These are phyloP conservation scores for Zanthoxylum bungeanum DNA, from an alignment of 345 rosid genomes.

Conservation along the genomic window DNA sequence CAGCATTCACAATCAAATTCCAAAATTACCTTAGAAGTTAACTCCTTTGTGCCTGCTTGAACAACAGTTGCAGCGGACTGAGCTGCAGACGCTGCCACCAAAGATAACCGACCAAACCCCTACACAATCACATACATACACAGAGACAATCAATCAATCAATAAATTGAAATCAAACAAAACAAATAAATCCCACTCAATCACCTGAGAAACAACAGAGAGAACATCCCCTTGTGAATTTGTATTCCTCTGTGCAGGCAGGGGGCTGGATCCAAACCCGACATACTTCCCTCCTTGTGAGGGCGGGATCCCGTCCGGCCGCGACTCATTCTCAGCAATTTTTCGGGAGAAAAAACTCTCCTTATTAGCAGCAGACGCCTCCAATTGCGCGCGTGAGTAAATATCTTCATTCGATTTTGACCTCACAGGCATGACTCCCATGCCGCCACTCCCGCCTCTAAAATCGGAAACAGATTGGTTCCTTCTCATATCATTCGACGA, in stretches of 20 bases:
- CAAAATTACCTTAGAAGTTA: slow-evolving; percentile 65
- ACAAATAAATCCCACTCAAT: slow-evolving; percentile 1
- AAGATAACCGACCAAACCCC: slow-evolving; percentile 84
- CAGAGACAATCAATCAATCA: neutral
- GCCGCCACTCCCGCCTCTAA: slow-evolving; percentile 46
- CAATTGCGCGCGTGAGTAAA: slow-evolving; percentile 66
- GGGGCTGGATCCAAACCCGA: slow-evolving; percentile 89
- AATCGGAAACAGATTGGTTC: slow-evolving; percentile 75
- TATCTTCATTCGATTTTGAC: slow-evolving; percentile 80
- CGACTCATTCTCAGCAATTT: slow-evolving; percentile 71
- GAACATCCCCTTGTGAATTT: slow-evolving; percentile 61
- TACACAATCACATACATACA: slow-evolving; percentile 21
- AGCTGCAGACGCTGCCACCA: slow-evolving; percentile 87
- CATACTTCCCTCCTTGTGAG: slow-evolving; percentile 92
- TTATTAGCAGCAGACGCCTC: slow-evolving; percentile 89
- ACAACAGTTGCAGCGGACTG: slow-evolving; percentile 86
- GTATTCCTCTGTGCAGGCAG: slow-evolving; percentile 42
- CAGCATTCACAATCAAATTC: neutral
- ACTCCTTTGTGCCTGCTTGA: slow-evolving; percentile 77
- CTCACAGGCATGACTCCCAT: slow-evolving; percentile 48
- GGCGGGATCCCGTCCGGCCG: slow-evolving; percentile 94
- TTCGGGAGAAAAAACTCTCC: slow-evolving; percentile 70
- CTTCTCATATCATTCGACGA: slow-evolving; percentile 66
- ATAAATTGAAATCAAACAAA: neutral
- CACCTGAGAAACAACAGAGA: slow-evolving; percentile 87